Evolutionary conservation across 805 yeast genomes (phyloP), one percentile per base, ranked within the genome.

Genomic region (Yamadazyma phyllophila): DNA sequence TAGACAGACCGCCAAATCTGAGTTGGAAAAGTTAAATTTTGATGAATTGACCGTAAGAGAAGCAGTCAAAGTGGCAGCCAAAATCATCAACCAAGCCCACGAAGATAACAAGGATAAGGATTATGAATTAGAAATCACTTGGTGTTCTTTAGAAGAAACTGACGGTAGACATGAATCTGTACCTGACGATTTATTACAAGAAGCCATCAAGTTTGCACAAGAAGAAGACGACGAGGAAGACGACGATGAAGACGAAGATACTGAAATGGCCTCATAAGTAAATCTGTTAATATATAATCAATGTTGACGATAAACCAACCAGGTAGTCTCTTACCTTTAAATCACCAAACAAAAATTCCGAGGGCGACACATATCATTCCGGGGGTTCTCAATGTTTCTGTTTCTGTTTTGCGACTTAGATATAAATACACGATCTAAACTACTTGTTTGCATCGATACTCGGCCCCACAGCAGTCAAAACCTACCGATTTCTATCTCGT

Each of bases 81-180:
- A 85, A 65, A 90, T 94, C 62, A 86, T 94, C 59, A 86, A 89
- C 60, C 74, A 85, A 52, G 97, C 98, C 1, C 99, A 95, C 61
- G 99, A 94, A 69, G 99, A 94, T 61, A 89, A 90, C 67, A 94
- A 92, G 67, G 99, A 94, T 64, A 94, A 92, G 67, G 98, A 91
- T 49, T 94, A 90, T 62, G 99, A 94, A 69, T 76, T 94, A 53
- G 99, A 94, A 62, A 77, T 94, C 59, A 80, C 94, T 54, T 94
- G 99, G 99, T 82, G 82, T 44, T 82, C 92, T 31, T 60, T 63
- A 31, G 77, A 79, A 26, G 92, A 85, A 59, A 92, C 97, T 6
- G 77, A 77, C 4, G 95, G 97, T 13, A 63, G 73, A 48, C 98
- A 94, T 64, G 79, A 82, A 62, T 77, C 80, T 54, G 88, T 94